Evolutionary conservation across 2,329 filamentous ascomycete genomes (phyloP), one percentile per base, ranked within the genome.

Genomic region (Colletotrichum paranaense): DNA sequence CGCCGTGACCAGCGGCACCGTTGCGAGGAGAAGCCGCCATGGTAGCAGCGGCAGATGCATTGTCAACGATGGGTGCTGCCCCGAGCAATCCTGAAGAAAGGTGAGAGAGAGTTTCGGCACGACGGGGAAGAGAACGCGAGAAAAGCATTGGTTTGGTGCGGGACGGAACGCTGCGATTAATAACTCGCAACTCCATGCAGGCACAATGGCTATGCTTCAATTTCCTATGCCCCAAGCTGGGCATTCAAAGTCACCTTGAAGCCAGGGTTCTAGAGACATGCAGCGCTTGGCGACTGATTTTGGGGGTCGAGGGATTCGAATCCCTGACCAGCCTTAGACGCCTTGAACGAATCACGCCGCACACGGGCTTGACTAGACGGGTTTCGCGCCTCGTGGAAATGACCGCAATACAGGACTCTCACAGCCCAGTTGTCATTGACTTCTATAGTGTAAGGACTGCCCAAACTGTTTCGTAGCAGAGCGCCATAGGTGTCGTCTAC

Each of bases 271-370:
- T 4, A 14, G 46, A 55, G 49, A 52, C 49, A 56, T 56, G 8
- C 12, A 56, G 62, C n/a, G 49, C 12, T 42, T 65, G 22, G 22
- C 22, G 30, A 7, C 1, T n/a, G 14, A 55, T 12, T 16, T 38
- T 26, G 62, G 28, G n/a, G n/a, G 8, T 7, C 2, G 30, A 64
- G 14, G 64, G 65, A 72, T 71, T 67, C 64, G 19, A 3, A 62
- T 28, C 59, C 65, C 42, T 69, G 59, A 46, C 14, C 52, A 14
- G 1, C 38, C 16, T 14, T 8, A 14, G 3, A 30, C 8, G 1
- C 2, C 1, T 11, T 30, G 16, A 12, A 6, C 69, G 19, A 68
- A 72, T 63, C 65, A 58, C 64, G 38, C 53, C 28, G n/a, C 24
- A 8, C 19, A 14, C 1, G 0, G 19, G 38, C 19, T 12, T 35